Evolutionary conservation across 306 rosid species (phyloP).

Genomic region (Phaseolus lunatus): DNA sequence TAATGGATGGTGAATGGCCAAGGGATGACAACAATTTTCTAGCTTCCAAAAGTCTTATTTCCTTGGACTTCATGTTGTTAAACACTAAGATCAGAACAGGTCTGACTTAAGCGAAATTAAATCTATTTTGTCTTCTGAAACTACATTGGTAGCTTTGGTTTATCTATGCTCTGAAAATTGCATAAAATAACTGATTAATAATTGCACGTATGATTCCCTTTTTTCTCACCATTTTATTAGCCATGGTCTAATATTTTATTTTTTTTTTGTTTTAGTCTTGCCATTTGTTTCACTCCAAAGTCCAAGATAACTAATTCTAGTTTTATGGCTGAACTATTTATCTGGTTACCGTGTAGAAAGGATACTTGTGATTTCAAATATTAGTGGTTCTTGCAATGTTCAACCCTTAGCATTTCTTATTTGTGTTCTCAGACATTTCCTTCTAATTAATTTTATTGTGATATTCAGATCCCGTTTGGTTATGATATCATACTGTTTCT

Average conservation of each 20-base stretch:
- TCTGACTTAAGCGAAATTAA: background rate
- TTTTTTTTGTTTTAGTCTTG: background rate
- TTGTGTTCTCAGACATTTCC: conserved; percentile 1
- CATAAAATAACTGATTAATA: background rate
- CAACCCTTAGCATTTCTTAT: background rate
- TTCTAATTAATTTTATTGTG: background rate
- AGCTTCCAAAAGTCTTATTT: background rate
- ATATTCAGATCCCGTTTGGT: conserved; percentile 12
- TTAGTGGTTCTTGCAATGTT: conserved; percentile 16
- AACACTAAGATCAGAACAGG: background rate
- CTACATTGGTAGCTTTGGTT: background rate
- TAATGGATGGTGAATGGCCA: no score
- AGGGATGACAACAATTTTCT: no score
- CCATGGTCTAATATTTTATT: background rate
- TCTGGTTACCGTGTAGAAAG: background rate
- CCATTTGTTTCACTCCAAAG: background rate
- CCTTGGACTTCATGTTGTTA: background rate
- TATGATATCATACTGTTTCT: conserved; percentile 31
- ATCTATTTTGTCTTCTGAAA: background rate
- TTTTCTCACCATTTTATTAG: background rate
- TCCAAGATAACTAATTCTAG: background rate
- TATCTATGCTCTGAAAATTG: background rate
- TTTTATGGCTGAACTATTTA: background rate
- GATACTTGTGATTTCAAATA: conserved; percentile 1
- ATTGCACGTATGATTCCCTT: no score